Percentiles rank a stretch among this genome's conserved stretches.
Evolutionary conservation across 1,284 basidiomycete genomes (phyloP).

Genomic region (Singerocomus inundabilis): DNA sequence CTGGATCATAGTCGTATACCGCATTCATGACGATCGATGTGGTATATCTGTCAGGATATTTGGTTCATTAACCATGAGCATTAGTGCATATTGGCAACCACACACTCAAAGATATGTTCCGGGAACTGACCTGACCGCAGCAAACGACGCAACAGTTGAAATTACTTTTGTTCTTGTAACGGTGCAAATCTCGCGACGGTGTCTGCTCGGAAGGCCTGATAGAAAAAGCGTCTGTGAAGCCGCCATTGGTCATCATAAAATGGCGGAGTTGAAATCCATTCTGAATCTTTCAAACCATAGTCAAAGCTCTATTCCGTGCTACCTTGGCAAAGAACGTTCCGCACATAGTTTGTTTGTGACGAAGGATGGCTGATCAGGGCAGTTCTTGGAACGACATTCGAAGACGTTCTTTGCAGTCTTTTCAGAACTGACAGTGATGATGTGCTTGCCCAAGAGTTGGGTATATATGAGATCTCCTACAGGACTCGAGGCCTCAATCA

Average conservation of each 20-base stretch:
- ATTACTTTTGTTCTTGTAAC: conserved; percentile 10
- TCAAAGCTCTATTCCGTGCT: neutral
- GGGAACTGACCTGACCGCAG: conserved; percentile 3
- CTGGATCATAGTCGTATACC: conserved; percentile 22
- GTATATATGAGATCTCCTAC: conserved; percentile 21
- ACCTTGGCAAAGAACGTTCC: too few relatives aligned
- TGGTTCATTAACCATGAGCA: neutral
- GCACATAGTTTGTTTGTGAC: conserved; percentile 16
- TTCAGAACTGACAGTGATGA: conserved; percentile 22
- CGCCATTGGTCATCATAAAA: conserved; percentile 18
- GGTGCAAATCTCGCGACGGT: conserved; percentile 4
- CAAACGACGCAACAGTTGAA: conserved; percentile 8
- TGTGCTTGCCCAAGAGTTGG: conserved; percentile 11
- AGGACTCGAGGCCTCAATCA: neutral
- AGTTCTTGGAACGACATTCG: conserved; percentile 18
- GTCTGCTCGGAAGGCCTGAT: conserved; percentile 13
- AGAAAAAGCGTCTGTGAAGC: conserved; percentile 22
- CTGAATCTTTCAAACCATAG: conserved; percentile 9
- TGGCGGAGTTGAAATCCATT: conserved; percentile 12
- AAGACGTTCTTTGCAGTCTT: conserved; percentile 21
- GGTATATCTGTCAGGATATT: conserved; percentile 13
- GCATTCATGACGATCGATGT: conserved; percentile 16
- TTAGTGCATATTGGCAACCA: neutral
- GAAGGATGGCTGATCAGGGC: conserved; percentile 12
- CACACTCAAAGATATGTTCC: conserved; percentile 18